Conservation (phyloP, 768 basidiomycete genomes). For the Naganishia vishniacii region DNA sequence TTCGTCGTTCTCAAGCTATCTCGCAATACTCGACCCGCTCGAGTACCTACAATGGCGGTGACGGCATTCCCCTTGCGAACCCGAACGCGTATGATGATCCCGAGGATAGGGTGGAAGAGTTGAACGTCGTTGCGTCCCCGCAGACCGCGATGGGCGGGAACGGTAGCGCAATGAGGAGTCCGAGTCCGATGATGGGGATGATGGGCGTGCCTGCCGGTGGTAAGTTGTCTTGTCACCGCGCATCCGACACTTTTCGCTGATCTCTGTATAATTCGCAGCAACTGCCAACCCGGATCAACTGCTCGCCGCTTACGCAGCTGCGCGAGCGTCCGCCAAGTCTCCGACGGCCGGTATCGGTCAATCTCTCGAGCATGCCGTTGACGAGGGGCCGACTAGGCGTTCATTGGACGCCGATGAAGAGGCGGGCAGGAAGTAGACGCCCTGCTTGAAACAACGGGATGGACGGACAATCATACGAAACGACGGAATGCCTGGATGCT, state of each 20-base stretch:
- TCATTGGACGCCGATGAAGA: too few species aligned
- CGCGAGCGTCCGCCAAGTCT: slow-evolving; percentile 21
- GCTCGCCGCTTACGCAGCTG: slow-evolving; percentile 47
- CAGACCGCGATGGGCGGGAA: too few species aligned
- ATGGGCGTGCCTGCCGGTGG: slow-evolving; percentile 26
- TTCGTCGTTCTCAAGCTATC: slow-evolving; percentile 40
- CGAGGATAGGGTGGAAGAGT: slow-evolving; percentile 34
- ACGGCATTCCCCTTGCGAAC: too few species aligned
- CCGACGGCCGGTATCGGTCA: slow-evolving; percentile 3
- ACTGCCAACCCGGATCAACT: slow-evolving; percentile 43
- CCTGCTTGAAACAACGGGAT: too few species aligned
- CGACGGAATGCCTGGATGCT: too few species aligned
- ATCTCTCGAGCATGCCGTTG: slow-evolving; percentile 5
- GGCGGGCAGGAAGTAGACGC: too few species aligned
- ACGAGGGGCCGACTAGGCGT: too few species aligned
- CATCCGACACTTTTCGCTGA: slow-evolving; percentile 29
- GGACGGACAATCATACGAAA: too few species aligned
- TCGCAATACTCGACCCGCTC: slow-evolving; percentile 37
- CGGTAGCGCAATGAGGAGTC: neutral
- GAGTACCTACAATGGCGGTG: too few species aligned
- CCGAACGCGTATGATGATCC: slow-evolving; percentile 12
- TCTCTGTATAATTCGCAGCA: slow-evolving; percentile 21
- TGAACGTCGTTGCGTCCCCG: slow-evolving; percentile 23
- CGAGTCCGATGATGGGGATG: slow-evolving; percentile 27
- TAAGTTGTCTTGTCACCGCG: slow-evolving; percentile 15